phyloP scores from a whole-genome alignment of 169 alveolate species.

The Theileria luwenshuni region DNA sequence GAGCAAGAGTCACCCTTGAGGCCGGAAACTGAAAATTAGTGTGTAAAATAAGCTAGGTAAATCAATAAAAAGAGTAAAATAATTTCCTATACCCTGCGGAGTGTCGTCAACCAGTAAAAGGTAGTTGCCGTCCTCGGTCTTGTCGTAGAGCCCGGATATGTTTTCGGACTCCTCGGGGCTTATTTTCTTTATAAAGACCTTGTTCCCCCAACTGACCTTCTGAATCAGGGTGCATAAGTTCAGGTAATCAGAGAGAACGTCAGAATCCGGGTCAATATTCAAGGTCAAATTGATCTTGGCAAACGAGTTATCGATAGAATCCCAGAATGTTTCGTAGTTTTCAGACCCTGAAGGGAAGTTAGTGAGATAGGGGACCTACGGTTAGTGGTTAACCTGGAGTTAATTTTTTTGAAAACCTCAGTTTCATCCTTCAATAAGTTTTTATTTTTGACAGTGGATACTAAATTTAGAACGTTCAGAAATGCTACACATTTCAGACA shows the following conservation, averaged over 20 bases:
- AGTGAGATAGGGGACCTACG: conserved; percentile 7
- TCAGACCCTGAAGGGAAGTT: conserved; percentile 1
- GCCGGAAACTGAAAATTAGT: not conserved
- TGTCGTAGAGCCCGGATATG: conserved; percentile 18
- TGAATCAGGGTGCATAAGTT: conserved; percentile 55
- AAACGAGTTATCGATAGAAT: conserved; percentile 36
- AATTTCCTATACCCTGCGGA: conserved; percentile 11
- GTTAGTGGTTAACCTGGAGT: not conserved
- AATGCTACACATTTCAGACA: conserved; percentile 26
- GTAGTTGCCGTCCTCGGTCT: conserved; percentile 55
- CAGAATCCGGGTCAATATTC: conserved; percentile 49
- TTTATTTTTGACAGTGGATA: conserved; percentile 18
- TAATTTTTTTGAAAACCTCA: conserved; percentile 20
- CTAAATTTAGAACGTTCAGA: conserved; percentile 19
- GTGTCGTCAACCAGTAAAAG: conserved; percentile 47
- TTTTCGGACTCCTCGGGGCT: conserved; percentile 26
- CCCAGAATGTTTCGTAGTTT: conserved; percentile 53
- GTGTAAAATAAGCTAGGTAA: no score
- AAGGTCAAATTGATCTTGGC: conserved; percentile 57
- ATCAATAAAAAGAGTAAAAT: conserved; percentile 5
- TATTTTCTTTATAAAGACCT: conserved; percentile 31
- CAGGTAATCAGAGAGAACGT: conserved; percentile 21
- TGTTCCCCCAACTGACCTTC: conserved; percentile 63
- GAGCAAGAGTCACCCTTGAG: not conserved
- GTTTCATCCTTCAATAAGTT: conserved; percentile 41